Evolutionary conservation across 192 early-diverging fungal genomes (phyloP).

Genomic region (Spizellomyces sp.): DNA sequence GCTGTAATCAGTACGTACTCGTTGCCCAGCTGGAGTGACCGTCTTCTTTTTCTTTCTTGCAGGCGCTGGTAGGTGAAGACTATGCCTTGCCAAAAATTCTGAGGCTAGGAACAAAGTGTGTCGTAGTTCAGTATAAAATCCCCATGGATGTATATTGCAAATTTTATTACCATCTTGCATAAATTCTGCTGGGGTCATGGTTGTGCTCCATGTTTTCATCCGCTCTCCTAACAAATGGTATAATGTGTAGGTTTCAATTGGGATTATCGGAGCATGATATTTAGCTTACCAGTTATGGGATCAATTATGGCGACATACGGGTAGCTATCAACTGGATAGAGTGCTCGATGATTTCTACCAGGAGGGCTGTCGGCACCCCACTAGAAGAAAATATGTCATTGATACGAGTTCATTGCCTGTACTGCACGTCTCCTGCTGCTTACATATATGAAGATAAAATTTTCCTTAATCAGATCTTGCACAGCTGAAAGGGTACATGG

Average conservation of each 20-base stretch:
- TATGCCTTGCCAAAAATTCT: conserved; percentile 57
- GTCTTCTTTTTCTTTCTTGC: conserved; percentile 26
- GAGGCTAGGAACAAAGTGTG: conserved; percentile 1
- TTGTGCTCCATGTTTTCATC: conserved; percentile 67
- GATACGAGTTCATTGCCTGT: neutral
- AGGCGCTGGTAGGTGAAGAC: conserved; percentile 47
- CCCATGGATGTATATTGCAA: neutral
- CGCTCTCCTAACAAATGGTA: conserved; percentile 52
- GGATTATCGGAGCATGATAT: neutral
- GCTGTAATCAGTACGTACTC: neutral
- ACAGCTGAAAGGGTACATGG: conserved; percentile 44
- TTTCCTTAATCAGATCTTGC: conserved; percentile 72
- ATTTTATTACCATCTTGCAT: conserved; percentile 65
- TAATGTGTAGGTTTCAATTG: neutral
- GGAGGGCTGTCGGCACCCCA: conserved; percentile 65
- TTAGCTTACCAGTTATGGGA: conserved; percentile 72
- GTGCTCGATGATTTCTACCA: conserved; percentile 68
- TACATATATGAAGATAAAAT: conserved; percentile 89
- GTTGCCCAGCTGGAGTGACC: conserved; percentile 32
- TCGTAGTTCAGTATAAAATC: neutral
- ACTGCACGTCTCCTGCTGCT: neutral
- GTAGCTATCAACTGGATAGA: conserved; percentile 71
- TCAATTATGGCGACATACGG: conserved; percentile 91
- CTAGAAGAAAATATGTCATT: conserved; percentile 30
- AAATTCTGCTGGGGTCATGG: conserved; percentile 65